A percentile compares a stretch with the other conserved stretches of the same genome.
Evolutionary conservation across 2,329 filamentous ascomycete species (phyloP).

Genomic region (Phyllosticta citribraziliensis): DNA sequence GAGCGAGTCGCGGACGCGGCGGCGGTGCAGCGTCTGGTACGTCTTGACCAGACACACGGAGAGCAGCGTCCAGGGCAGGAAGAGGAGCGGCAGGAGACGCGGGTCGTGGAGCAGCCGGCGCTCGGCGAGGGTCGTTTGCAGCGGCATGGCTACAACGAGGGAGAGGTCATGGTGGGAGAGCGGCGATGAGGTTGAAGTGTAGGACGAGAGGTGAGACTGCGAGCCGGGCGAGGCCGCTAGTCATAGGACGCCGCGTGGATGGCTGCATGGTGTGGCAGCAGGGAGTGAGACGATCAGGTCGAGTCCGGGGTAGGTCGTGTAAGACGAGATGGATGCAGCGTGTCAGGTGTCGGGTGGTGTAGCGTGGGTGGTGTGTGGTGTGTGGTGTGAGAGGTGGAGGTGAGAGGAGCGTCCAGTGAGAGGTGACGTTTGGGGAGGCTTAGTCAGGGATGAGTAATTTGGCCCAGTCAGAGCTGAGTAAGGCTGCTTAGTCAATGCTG

Average conservation of each 20-base stretch:
- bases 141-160: background rate
- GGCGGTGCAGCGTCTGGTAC: background rate
- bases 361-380: background rate
- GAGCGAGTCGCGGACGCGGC: background rate
- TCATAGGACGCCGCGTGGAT: background rate
- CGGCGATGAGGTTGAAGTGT: background rate
- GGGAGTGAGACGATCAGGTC: background rate
- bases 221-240: background rate
- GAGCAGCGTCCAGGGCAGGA: background rate
- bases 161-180: background rate
- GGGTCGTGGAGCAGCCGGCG: background rate
- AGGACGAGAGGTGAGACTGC: background rate
- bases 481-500: no score
- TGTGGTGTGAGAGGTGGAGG: background rate
- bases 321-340: background rate
- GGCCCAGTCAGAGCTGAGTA: background rate
- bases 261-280: background rate
- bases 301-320: background rate
- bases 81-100: background rate
- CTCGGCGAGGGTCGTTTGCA: background rate
- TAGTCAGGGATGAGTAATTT: background rate
- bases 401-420: background rate
- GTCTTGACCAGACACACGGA: background rate
- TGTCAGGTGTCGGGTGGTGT: background rate
- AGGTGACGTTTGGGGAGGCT: background rate